Evolutionary conservation across 2,329 filamentous ascomycete genomes (phyloP), one percentile per base, ranked within the genome.

Genomic region (Juglanconis oblonga): DNA sequence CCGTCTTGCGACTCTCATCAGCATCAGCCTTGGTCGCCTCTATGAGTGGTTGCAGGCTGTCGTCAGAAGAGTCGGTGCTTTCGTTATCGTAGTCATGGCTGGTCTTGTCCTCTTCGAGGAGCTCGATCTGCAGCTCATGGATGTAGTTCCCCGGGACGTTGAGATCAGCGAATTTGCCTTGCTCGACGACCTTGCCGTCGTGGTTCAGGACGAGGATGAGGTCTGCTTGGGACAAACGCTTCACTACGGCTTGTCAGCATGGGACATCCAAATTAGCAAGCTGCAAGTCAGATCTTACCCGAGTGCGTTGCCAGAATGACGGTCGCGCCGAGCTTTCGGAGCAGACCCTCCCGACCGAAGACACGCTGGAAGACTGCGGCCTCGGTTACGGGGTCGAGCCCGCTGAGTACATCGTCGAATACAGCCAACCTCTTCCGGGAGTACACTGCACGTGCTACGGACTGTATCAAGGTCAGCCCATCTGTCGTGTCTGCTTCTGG

Each of bases 341-440:
- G 57, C 1, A 73, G 56, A 1, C 70, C 75, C 42, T 65, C 57
- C 4, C 50, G 50, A 17, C 61, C 59, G 64, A 74, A 72, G 31
- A 73, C 54, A 5, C 68, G 67, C 1, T 59, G 61, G n/a, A 74
- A 75, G 2, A 77, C 66, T 4, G 53, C 57, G 6, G 64, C 64
- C 1, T 71, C 68, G 5, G 76, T 78, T 10, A 69, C 65, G 4
- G 66, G 67, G 50, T 78, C 75, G 1, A 78, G 64, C 0, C 73
- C 73, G 49, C 72, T 74, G 14, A 77, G 73, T 4, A 76, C 62
- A 56, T 77, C 74, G 29, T 77, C 75, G 5, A 77, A 69, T 0
- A 77, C 44, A 4, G 71, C 69, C 1, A 74, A 55, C 2, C 64
- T 42, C 1, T 70, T 68, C 3, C 69, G 66, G 0, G 73, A 72